phyloP scores from a whole-genome alignment of 1,139 yeast species.

The Saccharomyces uvarum region DNA sequence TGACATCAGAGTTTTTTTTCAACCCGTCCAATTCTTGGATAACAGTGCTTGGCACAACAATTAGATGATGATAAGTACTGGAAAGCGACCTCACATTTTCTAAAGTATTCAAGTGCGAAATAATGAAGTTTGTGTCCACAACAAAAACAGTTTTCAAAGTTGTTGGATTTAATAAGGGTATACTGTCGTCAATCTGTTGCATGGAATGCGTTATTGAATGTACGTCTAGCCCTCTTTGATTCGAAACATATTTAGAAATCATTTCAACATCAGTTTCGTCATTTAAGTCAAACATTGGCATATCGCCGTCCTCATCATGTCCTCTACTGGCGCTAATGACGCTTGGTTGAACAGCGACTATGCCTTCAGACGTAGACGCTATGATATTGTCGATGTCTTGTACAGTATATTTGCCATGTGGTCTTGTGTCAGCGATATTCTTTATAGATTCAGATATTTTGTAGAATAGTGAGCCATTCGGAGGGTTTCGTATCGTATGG shows the following conservation, averaged over 20 bases:
- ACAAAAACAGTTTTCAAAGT: conserved; percentile 38
- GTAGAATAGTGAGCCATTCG: background rate
- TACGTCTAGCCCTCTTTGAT: conserved; percentile 17
- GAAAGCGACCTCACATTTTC: conserved; percentile 42
- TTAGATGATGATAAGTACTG: conserved; percentile 37
- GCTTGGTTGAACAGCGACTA: background rate
- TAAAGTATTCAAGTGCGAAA: conserved; percentile 55
- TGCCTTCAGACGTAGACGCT: background rate
- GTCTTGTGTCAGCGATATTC: background rate
- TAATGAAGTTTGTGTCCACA: conserved; percentile 70
- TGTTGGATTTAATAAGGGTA: conserved; percentile 5
- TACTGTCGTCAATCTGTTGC: conserved; percentile 9
- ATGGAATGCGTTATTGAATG: background rate
- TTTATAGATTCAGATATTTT: background rate
- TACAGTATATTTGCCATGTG: background rate
- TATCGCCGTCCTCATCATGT: conserved; percentile 35
- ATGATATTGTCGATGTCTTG: background rate
- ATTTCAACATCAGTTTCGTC: conserved; percentile 40
- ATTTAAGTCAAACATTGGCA: conserved; percentile 47
- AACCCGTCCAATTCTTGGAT: conserved; percentile 74
- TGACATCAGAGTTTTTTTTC: conserved; percentile 36
- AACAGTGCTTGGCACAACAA: conserved; percentile 65
- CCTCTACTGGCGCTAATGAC: background rate
- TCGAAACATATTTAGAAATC: conserved; percentile 39
- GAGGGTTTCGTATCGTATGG: background rate